Base-by-base conservation (phyloP, 2,329 filamentous ascomycete genomes). In the Colletotrichum sp. region DNA sequence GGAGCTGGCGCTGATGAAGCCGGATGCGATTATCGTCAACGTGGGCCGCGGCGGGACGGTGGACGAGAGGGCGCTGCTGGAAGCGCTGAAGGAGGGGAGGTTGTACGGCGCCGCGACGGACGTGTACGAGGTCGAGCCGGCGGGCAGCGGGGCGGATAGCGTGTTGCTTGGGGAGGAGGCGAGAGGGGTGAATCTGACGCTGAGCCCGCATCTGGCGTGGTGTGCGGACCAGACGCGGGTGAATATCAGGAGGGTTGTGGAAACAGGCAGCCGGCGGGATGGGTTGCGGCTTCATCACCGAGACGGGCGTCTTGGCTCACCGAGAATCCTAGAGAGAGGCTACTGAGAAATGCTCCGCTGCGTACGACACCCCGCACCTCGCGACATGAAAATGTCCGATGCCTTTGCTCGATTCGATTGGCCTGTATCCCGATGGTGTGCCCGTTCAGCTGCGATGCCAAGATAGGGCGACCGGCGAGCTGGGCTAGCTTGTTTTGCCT, bases 91-190 rank as follows among this genome's bases (percentile, higher is more conserved):
- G 52, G 78, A 77, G 71, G 80, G 79, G 13, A 70, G 74, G 48
- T 79, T 85, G 34, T 81, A 80, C 8, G 84, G 84, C n/a, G 84
- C 83, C 12, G 83, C 81, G 70, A 79, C 84, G 30, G 84, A 85
- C 73, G 84, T 85, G 32, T 84, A 74, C 15, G 74, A 70, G 36
- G 52, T 69, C 78, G 84, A 77, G 64, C 79, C 79, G 8, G 78
- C 78, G 9, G 77, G 75, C 18, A 71, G 66, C 27, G 76, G 65
- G 8, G 52, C 9, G 25, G 77, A 78, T 8, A 76, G 70, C 36
- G 77, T 78, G 34, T 15, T 78, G 18, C 27, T 78, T 12, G 68
- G 73, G 6, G 56, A 72, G 32, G 73, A 27, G 16, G 72, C 74
- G 13, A 9, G 25, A 27, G 74, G 81, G 58, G 79, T 79, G 73